Evolutionary conservation across 2,329 filamentous ascomycete species (phyloP).

Genomic region (Trichoderma oligosporum): DNA sequence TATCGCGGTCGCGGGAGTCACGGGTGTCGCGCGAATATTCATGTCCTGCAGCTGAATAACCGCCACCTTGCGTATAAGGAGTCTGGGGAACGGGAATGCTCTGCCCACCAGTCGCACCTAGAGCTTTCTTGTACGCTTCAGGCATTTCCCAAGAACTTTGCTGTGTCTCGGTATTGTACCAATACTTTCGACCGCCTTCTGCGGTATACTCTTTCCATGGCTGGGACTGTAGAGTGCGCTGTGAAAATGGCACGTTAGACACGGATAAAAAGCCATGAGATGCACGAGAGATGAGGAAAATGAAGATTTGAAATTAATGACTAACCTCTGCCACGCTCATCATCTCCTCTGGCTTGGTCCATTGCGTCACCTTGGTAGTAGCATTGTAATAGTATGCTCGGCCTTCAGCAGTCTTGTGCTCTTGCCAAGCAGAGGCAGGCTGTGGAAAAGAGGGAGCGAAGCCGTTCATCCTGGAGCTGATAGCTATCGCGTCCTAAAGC

Average conservation of each 20-base stretch:
- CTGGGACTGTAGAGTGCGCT: conserved; percentile 77
- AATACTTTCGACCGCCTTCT: conserved; percentile 85
- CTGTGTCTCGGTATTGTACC: conserved; percentile 89
- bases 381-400: conserved; percentile 89
- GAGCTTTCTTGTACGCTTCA: conserved; percentile 70
- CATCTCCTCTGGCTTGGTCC: conserved; percentile 88
- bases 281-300: background rate
- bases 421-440: conserved; percentile 66
- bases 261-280: background rate
- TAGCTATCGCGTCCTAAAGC: background rate
- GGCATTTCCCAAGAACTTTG: conserved; percentile 95
- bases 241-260: conserved; percentile 22
- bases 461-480: conserved; percentile 53
- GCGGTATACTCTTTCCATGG: conserved; percentile 92
- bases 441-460: conserved; percentile 47
- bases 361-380: conserved; percentile 82
- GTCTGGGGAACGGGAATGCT: conserved; percentile 40
- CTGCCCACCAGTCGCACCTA: conserved; percentile 54
- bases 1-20: conserved; percentile 25
- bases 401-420: conserved; percentile 76
- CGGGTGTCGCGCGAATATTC: conserved; percentile 36
- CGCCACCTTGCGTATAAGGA: conserved; percentile 43
- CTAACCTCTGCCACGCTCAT: conserved; percentile 77
- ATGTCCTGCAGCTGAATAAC: conserved; percentile 35
- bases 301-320: background rate